phyloP scores from a whole-genome alignment of 2,329 filamentous ascomycete species.

The Talaromyces sp. region DNA sequence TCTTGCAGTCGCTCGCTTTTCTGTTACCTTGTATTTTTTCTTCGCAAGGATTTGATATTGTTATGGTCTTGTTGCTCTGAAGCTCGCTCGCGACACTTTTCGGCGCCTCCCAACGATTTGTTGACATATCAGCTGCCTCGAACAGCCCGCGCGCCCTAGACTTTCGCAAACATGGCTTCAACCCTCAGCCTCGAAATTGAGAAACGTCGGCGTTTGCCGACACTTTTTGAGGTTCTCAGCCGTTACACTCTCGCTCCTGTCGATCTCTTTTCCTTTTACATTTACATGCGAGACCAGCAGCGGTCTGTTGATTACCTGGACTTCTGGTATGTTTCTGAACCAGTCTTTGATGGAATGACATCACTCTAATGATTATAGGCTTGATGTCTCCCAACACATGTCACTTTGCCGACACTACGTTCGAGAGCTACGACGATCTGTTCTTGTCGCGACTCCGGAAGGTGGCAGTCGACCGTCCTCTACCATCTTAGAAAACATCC shows the following conservation, averaged over 20 bases:
- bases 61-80: not conserved
- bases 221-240: conserved; percentile 91
- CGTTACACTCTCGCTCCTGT: conserved; percentile 91
- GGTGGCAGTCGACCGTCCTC: conserved; percentile 76
- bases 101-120: not conserved
- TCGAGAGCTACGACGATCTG: conserved; percentile 84
- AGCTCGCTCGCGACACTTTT: not conserved
- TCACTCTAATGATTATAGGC: conserved; percentile 53
- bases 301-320: conserved; percentile 96
- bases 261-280: conserved; percentile 98
- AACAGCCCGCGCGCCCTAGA: not conserved
- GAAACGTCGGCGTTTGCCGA: conserved; percentile 76
- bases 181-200: conserved; percentile 9
- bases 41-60: not conserved
- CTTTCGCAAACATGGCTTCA: conserved; percentile 4
- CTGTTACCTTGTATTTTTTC: not conserved
- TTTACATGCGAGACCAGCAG: conserved; percentile 99
- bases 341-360: not conserved
- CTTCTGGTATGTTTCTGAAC: conserved; percentile 71
- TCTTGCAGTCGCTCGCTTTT: not conserved
- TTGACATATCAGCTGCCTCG: not conserved
- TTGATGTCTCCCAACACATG: conserved; percentile 99
- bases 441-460: conserved; percentile 88
- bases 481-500: conserved; percentile 65
- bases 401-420: conserved; percentile 94